These are phyloP conservation scores for Suillus placidus DNA, from an alignment of 768 basidiomycete genomes.

Conservation along the genomic window DNA sequence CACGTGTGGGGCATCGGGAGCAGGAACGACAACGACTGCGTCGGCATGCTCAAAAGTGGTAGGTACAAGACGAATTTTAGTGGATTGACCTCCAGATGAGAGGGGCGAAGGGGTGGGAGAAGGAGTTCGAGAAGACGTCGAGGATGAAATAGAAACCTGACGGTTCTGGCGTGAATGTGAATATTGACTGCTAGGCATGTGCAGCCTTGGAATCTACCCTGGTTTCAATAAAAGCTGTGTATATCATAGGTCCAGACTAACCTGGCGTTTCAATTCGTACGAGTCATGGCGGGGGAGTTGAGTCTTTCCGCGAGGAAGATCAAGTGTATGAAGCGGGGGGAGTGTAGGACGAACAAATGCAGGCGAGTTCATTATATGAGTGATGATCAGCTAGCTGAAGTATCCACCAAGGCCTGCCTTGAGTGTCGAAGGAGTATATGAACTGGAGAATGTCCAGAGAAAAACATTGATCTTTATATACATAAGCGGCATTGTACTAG, in stretches of 20 bases:
- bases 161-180: slow-evolving; percentile 24
- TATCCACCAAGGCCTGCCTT: slow-evolving; percentile 25
- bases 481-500: slow-evolving; percentile 8
- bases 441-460: no score
- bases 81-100: slow-evolving; percentile 17
- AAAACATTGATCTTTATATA: no score
- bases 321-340: slow-evolving; percentile 53
- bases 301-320: slow-evolving; percentile 31
- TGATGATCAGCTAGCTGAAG: slow-evolving; percentile 20
- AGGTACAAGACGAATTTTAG: slow-evolving; percentile 47
- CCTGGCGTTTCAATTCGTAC: slow-evolving; percentile 14
- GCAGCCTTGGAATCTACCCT: slow-evolving; percentile 3
- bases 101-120: slow-evolving; percentile 36
- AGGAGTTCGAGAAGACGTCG: slow-evolving; percentile 43
- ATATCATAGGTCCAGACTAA: slow-evolving; percentile 13
- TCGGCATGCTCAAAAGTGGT: slow-evolving; percentile 56
- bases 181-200: slow-evolving; percentile 1
- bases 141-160: slow-evolving; percentile 42
- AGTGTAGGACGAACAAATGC: slow-evolving; percentile 49
- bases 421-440: slow-evolving; percentile 5
- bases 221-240: not conserved
- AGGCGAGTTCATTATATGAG: slow-evolving; percentile 17
- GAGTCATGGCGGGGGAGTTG: slow-evolving; percentile 19
- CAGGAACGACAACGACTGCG: slow-evolving; percentile 50
- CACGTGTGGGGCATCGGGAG: slow-evolving; percentile 28